phyloP scores from a whole-genome alignment of 2,329 filamentous ascomycete species.

The Epicoccum sorghinum region DNA sequence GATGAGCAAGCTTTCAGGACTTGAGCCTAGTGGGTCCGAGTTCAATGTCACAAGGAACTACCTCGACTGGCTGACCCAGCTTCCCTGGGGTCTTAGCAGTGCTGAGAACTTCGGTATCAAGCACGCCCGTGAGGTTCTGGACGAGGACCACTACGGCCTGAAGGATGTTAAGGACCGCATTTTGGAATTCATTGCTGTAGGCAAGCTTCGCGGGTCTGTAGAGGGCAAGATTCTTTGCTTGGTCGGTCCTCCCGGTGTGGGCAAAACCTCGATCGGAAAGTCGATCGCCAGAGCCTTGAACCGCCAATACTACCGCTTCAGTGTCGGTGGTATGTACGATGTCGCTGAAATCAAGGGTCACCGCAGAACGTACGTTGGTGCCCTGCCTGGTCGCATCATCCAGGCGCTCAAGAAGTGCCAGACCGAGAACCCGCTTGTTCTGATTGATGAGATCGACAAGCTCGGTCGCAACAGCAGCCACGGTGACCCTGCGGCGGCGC shows the following conservation, averaged over 20 bases:
- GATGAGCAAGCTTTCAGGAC: conserved; percentile 92
- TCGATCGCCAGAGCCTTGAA: conserved; percentile 95
- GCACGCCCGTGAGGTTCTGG: conserved; percentile 86
- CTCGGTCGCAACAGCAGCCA: conserved; percentile 90
- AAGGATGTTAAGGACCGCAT: conserved; percentile 99
- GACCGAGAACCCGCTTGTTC: conserved; percentile 93
- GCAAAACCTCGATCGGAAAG: conserved; percentile 98
- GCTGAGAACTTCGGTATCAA: conserved; percentile 96
- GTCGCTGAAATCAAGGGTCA: conserved; percentile 99
- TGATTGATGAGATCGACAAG: conserved; percentile 98
- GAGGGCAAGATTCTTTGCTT: conserved; percentile 99
- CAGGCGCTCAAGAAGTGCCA: conserved; percentile 99
- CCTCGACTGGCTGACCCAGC: conserved; percentile 97
- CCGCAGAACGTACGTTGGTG: conserved; percentile 93
- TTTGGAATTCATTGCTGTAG: conserved; percentile 96
- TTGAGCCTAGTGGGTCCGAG: conserved; percentile 94
- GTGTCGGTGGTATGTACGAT: conserved; percentile 93
- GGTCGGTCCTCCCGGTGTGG: conserved; percentile 94
- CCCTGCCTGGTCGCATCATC: conserved; percentile 93
- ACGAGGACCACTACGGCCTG: conserved; percentile 95
- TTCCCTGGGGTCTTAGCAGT: conserved; percentile 94
- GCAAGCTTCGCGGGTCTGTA: conserved; percentile 93
- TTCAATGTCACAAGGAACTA: conserved; percentile 99
- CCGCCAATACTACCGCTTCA: conserved; percentile 97
- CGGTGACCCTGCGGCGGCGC: conserved; percentile 90